Conservation (phyloP, 1,284 basidiomycete species). For the Ganoderma leucocontextum region DNA sequence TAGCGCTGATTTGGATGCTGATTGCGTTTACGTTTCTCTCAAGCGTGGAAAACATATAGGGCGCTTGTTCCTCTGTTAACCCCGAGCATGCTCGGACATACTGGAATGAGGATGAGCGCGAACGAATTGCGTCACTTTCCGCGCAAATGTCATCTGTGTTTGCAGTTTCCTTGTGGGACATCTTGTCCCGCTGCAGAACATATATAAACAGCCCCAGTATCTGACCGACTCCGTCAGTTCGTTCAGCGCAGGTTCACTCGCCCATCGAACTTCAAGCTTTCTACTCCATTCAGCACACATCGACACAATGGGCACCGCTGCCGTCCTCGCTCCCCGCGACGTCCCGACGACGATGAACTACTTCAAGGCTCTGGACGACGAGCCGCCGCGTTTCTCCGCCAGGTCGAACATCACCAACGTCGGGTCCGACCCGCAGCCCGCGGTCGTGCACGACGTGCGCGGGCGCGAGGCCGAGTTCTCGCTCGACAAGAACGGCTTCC, state of each 20-base stretch:
- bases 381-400: constrained; percentile 40
- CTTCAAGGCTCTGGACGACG: constrained; percentile 37
- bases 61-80: background rate
- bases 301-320: constrained; percentile 39
- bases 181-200: background rate
- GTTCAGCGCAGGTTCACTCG: background rate
- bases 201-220: background rate
- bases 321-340: constrained; percentile 41
- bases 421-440: constrained; percentile 36
- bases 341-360: constrained; percentile 44
- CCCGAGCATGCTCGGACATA: constrained; percentile 1
- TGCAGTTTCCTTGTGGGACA: background rate
- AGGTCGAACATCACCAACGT: constrained; percentile 37
- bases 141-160: background rate
- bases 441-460: constrained; percentile 42
- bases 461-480: constrained; percentile 44
- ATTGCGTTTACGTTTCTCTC: background rate
- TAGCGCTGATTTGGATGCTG: too few relatives aligned
- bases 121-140: background rate
- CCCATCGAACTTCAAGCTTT: background rate
- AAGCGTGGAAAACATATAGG: background rate
- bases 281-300: background rate
- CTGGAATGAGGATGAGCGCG: background rate
- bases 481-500: constrained; percentile 54
- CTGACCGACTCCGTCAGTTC: background rate